Conservation (phyloP, 2,329 filamentous ascomycete genomes). For the Pseudogymnoascus verrucosus region DNA sequence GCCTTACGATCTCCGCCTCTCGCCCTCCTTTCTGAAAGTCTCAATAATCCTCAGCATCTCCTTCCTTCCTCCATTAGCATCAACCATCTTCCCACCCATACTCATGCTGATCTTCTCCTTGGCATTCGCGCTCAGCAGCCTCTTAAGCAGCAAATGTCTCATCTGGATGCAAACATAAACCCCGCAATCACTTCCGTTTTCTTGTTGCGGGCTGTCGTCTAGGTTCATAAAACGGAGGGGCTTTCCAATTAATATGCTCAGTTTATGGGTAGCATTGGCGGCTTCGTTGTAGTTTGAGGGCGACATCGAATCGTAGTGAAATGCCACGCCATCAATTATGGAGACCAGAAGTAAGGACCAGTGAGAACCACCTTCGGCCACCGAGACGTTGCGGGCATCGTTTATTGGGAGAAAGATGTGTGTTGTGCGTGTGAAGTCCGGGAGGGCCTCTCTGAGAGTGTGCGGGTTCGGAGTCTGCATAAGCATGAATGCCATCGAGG, state of each 20-base stretch:
- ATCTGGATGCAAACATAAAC: constrained; percentile 95
- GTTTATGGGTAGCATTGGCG: constrained; percentile 56
- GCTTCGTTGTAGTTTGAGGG: constrained; percentile 71
- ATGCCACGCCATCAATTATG: constrained; percentile 80
- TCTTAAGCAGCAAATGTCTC: constrained; percentile 82
- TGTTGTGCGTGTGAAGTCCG: constrained; percentile 70
- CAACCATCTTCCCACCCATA: constrained; percentile 75
- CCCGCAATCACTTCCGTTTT: constrained; percentile 88
- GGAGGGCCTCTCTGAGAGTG: constrained; percentile 59
- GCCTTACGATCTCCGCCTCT: constrained; percentile 71
- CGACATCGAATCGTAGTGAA: constrained; percentile 89
- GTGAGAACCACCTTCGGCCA: constrained; percentile 85
- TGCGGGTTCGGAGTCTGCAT: constrained; percentile 60
- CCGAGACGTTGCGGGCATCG: constrained; percentile 66
- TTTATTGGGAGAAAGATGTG: constrained; percentile 97
- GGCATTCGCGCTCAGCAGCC: constrained; percentile 69
- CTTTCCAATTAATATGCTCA: constrained; percentile 59
- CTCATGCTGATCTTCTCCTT: constrained; percentile 91
- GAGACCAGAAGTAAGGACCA: constrained; percentile 92
- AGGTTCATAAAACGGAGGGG: constrained; percentile 71
- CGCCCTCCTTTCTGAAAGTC: constrained; percentile 75
- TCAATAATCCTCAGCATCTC: constrained; percentile 91
- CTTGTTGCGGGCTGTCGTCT: constrained; percentile 79
- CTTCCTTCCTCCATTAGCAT: constrained; percentile 72
- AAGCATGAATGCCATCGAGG: constrained; percentile 86